These are phyloP conservation scores for Ophidiomyces ophidiicola DNA, from an alignment of 2,329 filamentous ascomycete species.

Conservation along the genomic window DNA sequence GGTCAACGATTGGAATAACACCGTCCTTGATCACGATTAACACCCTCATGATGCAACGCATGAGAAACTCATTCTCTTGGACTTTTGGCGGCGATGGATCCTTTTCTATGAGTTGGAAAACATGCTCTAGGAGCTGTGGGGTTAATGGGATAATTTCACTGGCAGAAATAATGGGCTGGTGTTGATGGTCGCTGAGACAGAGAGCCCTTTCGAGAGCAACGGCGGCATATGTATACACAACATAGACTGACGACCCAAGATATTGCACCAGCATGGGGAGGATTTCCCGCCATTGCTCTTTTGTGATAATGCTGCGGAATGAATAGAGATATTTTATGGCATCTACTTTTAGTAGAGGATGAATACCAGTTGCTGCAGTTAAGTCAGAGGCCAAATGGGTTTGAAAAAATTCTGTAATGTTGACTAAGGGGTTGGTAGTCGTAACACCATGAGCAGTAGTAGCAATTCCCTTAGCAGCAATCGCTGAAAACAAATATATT, in stretches of 20 bases:
- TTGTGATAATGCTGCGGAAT: constrained; percentile 88
- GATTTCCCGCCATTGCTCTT: constrained; percentile 80
- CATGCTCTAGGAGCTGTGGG: constrained; percentile 73
- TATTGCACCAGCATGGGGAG: constrained; percentile 87
- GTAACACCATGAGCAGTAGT: constrained; percentile 84
- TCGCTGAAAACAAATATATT: constrained; percentile 89
- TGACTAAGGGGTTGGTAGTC: constrained; percentile 72
- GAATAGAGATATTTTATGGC: constrained; percentile 97
- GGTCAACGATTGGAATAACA: constrained; percentile 59
- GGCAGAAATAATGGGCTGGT: constrained; percentile 66
- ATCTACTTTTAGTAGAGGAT: constrained; percentile 88
- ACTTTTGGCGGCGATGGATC: constrained; percentile 78
- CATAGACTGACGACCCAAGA: constrained; percentile 78
- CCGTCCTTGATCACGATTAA: constrained; percentile 85
- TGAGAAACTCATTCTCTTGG: constrained; percentile 96
- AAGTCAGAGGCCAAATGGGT: constrained; percentile 84
- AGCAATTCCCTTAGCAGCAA: constrained; percentile 80
- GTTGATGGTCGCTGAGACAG: constrained; percentile 63
- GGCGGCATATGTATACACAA: constrained; percentile 93
- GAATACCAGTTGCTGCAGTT: constrained; percentile 52
- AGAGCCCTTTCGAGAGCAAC: constrained; percentile 92
- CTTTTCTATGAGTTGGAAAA: constrained; percentile 84
- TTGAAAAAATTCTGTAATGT: constrained; percentile 91
- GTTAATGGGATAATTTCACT: constrained; percentile 68
- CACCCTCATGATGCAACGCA: constrained; percentile 97